Conservation (phyloP, 805 yeast species). For the Pichia ethanolica region DNA sequence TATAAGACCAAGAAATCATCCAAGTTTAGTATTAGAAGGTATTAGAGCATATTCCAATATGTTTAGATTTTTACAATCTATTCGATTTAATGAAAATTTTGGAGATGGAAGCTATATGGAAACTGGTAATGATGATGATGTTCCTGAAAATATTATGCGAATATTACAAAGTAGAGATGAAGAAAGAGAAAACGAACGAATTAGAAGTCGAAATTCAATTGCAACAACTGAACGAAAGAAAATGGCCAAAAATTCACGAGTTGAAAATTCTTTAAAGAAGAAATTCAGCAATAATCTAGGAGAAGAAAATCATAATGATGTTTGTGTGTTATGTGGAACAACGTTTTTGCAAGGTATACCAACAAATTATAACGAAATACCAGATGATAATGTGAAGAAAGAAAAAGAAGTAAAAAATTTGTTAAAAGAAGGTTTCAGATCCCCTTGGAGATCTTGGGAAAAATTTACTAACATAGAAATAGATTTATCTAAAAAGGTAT, state of each 20-base stretch:
- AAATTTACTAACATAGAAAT: conserved; percentile 47
- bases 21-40: neutral
- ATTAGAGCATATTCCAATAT: neutral
- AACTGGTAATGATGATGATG: conserved; percentile 12
- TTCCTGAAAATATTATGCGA: conserved; percentile 25
- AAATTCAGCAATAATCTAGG: conserved; percentile 24
- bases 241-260: conserved; percentile 9
- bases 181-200: conserved; percentile 20
- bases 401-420: conserved; percentile 18
- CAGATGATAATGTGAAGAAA: conserved; percentile 11
- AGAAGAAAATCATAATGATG: conserved; percentile 20
- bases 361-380: conserved; percentile 29
- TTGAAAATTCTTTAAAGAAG: conserved; percentile 10
- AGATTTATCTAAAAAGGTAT: conserved; percentile 58
- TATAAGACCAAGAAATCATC: neutral
- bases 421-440: conserved; percentile 28
- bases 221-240: conserved; percentile 16
- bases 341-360: conserved; percentile 71
- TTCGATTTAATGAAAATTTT: neutral
- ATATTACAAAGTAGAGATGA: conserved; percentile 24
- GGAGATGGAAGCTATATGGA: too few relatives aligned
- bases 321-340: conserved; percentile 66
- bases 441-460: conserved; percentile 58
- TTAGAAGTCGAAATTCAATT: conserved; percentile 15
- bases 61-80: conserved; percentile 1